Evolutionary conservation across 2,329 filamentous ascomycete genomes (phyloP).

Genomic region (Venturia asperata): DNA sequence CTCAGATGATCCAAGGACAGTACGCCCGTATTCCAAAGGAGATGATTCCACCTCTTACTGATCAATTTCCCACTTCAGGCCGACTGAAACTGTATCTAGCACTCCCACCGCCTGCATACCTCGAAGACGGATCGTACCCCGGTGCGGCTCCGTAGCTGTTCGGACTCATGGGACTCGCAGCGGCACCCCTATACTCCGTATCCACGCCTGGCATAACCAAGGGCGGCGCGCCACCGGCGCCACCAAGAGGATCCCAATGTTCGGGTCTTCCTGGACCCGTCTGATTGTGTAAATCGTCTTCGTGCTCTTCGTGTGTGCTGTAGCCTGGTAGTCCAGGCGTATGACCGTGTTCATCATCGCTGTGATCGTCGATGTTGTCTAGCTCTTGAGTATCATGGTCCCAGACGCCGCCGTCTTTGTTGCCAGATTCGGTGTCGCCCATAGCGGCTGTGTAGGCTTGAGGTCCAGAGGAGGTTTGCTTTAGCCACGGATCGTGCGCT

Average conservation of each 20-base stretch:
- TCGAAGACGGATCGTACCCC: background rate
- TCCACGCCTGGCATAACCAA: slow-evolving; percentile 11
- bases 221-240: slow-evolving; percentile 1
- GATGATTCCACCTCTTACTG: background rate
- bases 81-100: slow-evolving; percentile 15
- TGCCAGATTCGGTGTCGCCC: slow-evolving; percentile 35
- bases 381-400: slow-evolving; percentile 37
- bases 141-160: background rate
- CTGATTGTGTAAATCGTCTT: slow-evolving; percentile 25
- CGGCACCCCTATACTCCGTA: slow-evolving; percentile 18
- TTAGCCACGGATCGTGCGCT: slow-evolving; percentile 26
- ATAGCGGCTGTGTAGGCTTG: slow-evolving; percentile 37
- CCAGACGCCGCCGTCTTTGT: slow-evolving; percentile 40
- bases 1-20: background rate
- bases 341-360: slow-evolving; percentile 37
- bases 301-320: slow-evolving; percentile 43
- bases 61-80: background rate
- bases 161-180: slow-evolving; percentile 18
- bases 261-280: slow-evolving; percentile 36
- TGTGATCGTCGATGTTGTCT: slow-evolving; percentile 24
- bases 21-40: background rate
- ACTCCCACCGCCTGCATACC: background rate
- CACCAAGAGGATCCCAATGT: slow-evolving; percentile 29
- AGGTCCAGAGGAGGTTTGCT: slow-evolving; percentile 33
- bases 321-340: slow-evolving; percentile 34